phyloP scores from a whole-genome alignment of 1,284 basidiomycete species.

The Pholiota adiposa region DNA sequence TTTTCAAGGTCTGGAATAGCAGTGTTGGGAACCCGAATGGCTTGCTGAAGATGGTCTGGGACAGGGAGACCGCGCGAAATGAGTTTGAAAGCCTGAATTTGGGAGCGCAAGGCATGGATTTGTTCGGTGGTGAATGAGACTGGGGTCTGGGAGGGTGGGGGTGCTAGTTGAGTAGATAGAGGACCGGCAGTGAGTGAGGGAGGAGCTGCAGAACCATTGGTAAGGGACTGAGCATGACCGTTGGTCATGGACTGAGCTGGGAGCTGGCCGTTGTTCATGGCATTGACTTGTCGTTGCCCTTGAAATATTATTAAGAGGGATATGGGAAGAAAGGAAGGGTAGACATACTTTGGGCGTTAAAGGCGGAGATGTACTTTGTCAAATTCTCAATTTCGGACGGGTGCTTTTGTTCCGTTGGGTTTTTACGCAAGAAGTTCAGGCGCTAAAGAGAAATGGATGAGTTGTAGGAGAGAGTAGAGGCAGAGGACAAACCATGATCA shows the following conservation, averaged over 20 bases:
- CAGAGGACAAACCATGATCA: slow-evolving; percentile 37
- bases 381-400: slow-evolving; percentile 49
- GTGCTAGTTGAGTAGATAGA: slow-evolving; percentile 37
- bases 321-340: background rate
- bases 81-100: slow-evolving; percentile 90
- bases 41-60: slow-evolving; percentile 80
- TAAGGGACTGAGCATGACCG: slow-evolving; percentile 41
- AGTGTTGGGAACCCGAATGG: slow-evolving; percentile 68
- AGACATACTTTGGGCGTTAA: slow-evolving; percentile 39
- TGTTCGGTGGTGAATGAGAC: slow-evolving; percentile 87
- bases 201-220: slow-evolving; percentile 41
- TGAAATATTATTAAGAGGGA: slow-evolving; percentile 15
- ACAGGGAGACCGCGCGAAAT: slow-evolving; percentile 82
- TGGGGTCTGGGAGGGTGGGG: slow-evolving; percentile 54
- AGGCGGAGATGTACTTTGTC: slow-evolving; percentile 45
- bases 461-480: slow-evolving; percentile 13
- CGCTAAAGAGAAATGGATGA: slow-evolving; percentile 36
- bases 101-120: slow-evolving; percentile 83
- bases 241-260: slow-evolving; percentile 40
- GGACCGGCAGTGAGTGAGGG: slow-evolving; percentile 40
- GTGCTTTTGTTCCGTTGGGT: slow-evolving; percentile 49
- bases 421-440: slow-evolving; percentile 49
- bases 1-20: slow-evolving; percentile 68
- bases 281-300: slow-evolving; percentile 33
- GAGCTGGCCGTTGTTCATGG: slow-evolving; percentile 31